Evolutionary conservation across 495 filamentous ascomycete species (phyloP), one percentile per base, ranked within the genome.

Genomic region (Daldinia concentrica): DNA sequence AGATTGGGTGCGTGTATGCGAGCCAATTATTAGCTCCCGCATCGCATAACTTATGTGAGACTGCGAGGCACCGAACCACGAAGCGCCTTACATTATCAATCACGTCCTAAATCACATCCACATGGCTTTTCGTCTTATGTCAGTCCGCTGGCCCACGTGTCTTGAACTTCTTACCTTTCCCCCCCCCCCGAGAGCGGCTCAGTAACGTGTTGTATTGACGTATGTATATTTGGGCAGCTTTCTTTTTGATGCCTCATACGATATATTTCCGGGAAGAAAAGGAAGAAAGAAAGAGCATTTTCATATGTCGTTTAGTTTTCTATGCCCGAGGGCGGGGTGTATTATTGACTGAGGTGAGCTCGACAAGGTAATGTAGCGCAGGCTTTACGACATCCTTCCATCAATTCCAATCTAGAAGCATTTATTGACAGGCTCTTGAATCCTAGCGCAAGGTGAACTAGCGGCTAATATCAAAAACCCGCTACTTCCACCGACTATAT

Each of bases 401-500:
- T 22, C 0, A 12, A 11, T 2, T 48, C 43, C 54, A 63, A 72
- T 67, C 59, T 39, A 34, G 14, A 43, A 37, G 17, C 51, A 26
- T 63, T 45, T 67, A 15, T 51, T 27, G 41, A 71, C 63, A 72
- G 52, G 69, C 58, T 26, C 15, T 50, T 27, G 58, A 60, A 72
- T 72, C 63, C 69, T 63, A 17, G 11, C 34, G 39, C 43, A 17
- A 59, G 29, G 12, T 54, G 6, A 32, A 36, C 43, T 48, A 39
- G 24, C 19, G 29, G 30, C 56, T 45, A 48, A 19, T 19, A 48
- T 4, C 19, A 24, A 48, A 48, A 8, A 11, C 43, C 43, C 19
- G 8, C 19, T 22, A 24, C 19, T 14, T 48, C 19, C 43, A 24
- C 19, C 4, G 8, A 48, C 19, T 12, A 8, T 11, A 12, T 1